Evolutionary conservation across 2,329 filamentous ascomycete species (phyloP), one percentile per base, ranked within the genome.

Genomic region (Ceratocystis smalleyi): DNA sequence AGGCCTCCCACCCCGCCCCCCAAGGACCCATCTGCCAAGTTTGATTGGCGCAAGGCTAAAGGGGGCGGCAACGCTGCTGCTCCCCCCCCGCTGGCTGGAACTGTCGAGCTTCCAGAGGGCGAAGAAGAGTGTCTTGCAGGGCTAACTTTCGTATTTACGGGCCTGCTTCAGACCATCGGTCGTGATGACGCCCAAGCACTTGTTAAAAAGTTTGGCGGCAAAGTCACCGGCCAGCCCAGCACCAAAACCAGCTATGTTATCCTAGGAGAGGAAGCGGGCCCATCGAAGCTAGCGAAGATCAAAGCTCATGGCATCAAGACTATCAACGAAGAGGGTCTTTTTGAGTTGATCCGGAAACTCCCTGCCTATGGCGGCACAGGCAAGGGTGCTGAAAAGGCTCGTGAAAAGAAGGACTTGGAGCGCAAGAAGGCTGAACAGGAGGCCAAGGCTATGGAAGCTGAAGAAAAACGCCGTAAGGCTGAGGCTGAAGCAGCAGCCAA

Each of bases 191-290:
- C 84, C 1, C 86, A 91, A 68, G 85, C 82, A 54, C 78, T 99
- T 19, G 89, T 97, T 65, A 99, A 99, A 74, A 84, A 86, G 67
- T 95, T 96, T 73, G 95, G 94, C 51, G 94, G 94, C 63, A 97
- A 96, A 75, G 85, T 96, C 27, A 95, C 87, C 8, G 79, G 78
- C 8, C 86, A 84, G 4, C 94, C 95, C 22, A 97, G 92, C 72
- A 88, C 86, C 71, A 97, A 96, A 75, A 99, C 95, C 0, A 94
- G 82, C 71, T 99, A 90, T 71, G 91, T 99, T 57, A 89, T 99
- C 17, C 81, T 99, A 2, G 94, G 94, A 54, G 82, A 81, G 30
- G 94, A 97, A 73, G 94, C 95, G 27, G 94, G 94, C 0, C 94
- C 94, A 0, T 95, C 87, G 74, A 99, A 99, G 73, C 79, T 99